A percentile compares a stretch with the other conserved stretches of the same genome.
Conservation (phyloP, 306 rosid species). For the Vigna trinervia region DNA sequence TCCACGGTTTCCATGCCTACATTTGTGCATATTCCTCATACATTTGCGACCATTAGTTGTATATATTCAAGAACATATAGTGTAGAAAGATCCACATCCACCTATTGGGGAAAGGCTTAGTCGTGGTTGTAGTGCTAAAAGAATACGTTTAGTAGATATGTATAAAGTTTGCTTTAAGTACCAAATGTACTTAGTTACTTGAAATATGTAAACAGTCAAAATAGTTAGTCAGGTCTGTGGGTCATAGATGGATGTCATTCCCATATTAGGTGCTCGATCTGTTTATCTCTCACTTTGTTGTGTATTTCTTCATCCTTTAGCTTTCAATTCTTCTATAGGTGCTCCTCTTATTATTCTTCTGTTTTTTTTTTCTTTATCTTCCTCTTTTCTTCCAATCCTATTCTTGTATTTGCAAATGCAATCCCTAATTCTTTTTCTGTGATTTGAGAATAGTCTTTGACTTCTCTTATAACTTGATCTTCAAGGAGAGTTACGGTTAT, state of each 20-base stretch:
- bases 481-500: no score
- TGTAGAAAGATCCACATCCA: conserved; percentile 32
- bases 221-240: background rate
- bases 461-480: background rate
- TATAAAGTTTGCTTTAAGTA: conserved; percentile 8
- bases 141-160: conserved; percentile 24
- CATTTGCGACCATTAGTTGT: conserved; percentile 27
- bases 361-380: background rate
- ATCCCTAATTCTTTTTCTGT: background rate
- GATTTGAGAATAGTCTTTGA: background rate
- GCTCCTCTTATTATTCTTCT: background rate
- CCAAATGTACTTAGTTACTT: conserved; percentile 13
- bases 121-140: background rate
- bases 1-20: conserved; percentile 10
- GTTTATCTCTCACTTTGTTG: background rate
- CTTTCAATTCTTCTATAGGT: background rate
- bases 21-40: conserved; percentile 34
- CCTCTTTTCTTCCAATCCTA: background rate
- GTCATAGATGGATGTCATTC: background rate
- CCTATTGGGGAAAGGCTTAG: background rate
- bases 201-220: background rate
- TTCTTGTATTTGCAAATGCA: background rate
- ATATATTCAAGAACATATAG: conserved; percentile 24
- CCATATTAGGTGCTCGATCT: background rate
- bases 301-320: conserved; percentile 8